A percentile compares a stretch with the other conserved stretches of the same genome.
phyloP scores from a whole-genome alignment of 2,329 filamentous ascomycete genomes.

The Lizonia empirigonia region DNA sequence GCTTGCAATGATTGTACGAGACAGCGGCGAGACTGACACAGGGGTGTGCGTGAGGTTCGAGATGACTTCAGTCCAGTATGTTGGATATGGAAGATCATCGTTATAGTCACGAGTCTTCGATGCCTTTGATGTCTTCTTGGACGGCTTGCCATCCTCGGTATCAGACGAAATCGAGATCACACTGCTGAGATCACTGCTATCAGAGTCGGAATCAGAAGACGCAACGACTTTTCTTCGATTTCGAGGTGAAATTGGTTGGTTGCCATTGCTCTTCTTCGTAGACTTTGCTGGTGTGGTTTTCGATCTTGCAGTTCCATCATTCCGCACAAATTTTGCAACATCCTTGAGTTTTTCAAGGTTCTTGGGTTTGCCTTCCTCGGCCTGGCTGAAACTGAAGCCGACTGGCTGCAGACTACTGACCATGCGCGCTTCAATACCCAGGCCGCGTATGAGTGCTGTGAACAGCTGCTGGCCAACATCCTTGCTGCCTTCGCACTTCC shows the following conservation, averaged over 20 bases:
- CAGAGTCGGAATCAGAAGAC: conserved; percentile 54
- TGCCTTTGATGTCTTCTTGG: conserved; percentile 50
- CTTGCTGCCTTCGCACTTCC: conserved; percentile 76
- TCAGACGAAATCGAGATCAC: conserved; percentile 53
- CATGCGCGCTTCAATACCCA: conserved; percentile 83
- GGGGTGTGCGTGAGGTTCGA: conserved; percentile 81
- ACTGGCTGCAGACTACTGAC: conserved; percentile 83
- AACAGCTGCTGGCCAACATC: conserved; percentile 91
- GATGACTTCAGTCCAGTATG: conserved; percentile 91
- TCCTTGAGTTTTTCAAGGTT: conserved; percentile 40
- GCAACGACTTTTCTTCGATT: conserved; percentile 12
- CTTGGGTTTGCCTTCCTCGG: conserved; percentile 72
- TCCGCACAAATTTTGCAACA: not conserved
- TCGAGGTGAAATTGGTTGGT: conserved; percentile 7
- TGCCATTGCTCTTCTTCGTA: conserved; percentile 10
- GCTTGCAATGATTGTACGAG: conserved; percentile 59
- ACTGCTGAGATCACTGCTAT: conserved; percentile 52
- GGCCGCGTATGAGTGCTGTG: conserved; percentile 77
- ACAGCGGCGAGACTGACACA: conserved; percentile 74
- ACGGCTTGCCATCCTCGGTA: conserved; percentile 59
- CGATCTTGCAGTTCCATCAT: no score
- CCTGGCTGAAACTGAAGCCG: conserved; percentile 89
- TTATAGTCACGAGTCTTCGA: conserved; percentile 64
- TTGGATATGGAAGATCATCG: conserved; percentile 78
- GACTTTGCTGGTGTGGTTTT: not conserved